Evolutionary conservation across 768 basidiomycete species (phyloP).

Genomic region (Boletus bicolor): DNA sequence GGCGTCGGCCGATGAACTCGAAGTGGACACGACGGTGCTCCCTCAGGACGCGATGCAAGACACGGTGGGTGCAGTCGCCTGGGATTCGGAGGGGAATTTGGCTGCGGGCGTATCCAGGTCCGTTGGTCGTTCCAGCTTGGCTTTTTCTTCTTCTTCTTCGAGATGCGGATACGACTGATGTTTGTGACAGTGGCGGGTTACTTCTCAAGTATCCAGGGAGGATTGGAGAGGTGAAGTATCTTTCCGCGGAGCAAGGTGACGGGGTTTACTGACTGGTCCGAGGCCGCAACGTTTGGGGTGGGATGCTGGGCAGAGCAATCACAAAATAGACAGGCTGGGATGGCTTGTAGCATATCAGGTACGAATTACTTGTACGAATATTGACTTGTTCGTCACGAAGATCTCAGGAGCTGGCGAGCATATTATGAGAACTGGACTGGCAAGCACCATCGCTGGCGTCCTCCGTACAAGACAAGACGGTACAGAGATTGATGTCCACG

Average conservation of each 20-base stretch:
- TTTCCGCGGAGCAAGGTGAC: background rate
- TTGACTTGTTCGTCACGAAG: background rate
- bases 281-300: conserved; percentile 72
- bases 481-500: conserved; percentile 52
- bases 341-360: conserved; percentile 72
- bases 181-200: conserved; percentile 61
- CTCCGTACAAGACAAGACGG: conserved; percentile 25
- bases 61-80: conserved; percentile 78
- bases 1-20: conserved; percentile 9
- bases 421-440: conserved; percentile 57
- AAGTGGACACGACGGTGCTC: background rate
- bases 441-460: conserved; percentile 50
- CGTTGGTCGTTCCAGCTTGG: background rate
- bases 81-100: conserved; percentile 41
- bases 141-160: too few species aligned
- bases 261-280: background rate
- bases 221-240: conserved; percentile 60
- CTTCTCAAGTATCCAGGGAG: conserved; percentile 72
- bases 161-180: background rate
- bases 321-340: conserved; percentile 26
- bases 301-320: conserved; percentile 68
- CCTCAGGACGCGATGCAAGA: conserved; percentile 52
- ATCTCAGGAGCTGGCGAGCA: conserved; percentile 68
- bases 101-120: conserved; percentile 79
- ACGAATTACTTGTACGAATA: background rate